Evolutionary conservation across 1,284 basidiomycete genomes (phyloP).

Genomic region (Ustilago cynodontis): DNA sequence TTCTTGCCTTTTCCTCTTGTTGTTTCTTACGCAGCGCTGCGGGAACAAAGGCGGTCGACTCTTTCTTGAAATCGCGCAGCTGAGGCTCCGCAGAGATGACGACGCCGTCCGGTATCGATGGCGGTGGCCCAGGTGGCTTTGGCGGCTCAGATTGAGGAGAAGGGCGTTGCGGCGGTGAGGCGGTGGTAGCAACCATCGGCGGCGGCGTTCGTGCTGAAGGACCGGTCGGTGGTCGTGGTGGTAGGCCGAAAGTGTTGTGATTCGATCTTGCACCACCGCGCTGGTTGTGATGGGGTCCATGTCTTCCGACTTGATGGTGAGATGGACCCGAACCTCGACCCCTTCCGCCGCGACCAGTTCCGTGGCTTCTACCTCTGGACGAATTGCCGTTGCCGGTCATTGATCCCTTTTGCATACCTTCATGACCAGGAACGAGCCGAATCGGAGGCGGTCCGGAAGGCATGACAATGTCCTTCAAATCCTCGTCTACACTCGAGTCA

Average conservation of each 20-base stretch:
- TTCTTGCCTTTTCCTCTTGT: slow-evolving; percentile 50
- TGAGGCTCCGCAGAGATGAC: slow-evolving; percentile 64
- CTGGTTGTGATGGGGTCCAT: not conserved
- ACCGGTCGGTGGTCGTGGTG: slow-evolving; percentile 12
- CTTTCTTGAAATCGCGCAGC: slow-evolving; percentile 66
- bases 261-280: not conserved
- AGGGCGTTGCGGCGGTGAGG: not conserved
- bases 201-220: slow-evolving; percentile 8
- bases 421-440: not conserved
- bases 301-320: slow-evolving; percentile 14
- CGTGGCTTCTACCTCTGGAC: slow-evolving; percentile 3
- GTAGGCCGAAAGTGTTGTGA: not conserved
- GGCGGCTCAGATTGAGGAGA: slow-evolving; percentile 5
- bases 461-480: slow-evolving; percentile 65
- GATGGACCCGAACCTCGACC: slow-evolving; percentile 2
- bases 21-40: slow-evolving; percentile 59
- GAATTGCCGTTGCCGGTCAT: not conserved
- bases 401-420: not conserved
- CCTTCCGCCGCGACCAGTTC: not conserved
- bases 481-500: slow-evolving; percentile 59
- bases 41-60: slow-evolving; percentile 66
- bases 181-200: not conserved
- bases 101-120: slow-evolving; percentile 31
- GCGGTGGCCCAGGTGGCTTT: slow-evolving; percentile 36
- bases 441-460: slow-evolving; percentile 60